Evolutionary conservation across 2,329 filamentous ascomycete genomes (phyloP).

Genomic region (Talaromyces sp.): DNA sequence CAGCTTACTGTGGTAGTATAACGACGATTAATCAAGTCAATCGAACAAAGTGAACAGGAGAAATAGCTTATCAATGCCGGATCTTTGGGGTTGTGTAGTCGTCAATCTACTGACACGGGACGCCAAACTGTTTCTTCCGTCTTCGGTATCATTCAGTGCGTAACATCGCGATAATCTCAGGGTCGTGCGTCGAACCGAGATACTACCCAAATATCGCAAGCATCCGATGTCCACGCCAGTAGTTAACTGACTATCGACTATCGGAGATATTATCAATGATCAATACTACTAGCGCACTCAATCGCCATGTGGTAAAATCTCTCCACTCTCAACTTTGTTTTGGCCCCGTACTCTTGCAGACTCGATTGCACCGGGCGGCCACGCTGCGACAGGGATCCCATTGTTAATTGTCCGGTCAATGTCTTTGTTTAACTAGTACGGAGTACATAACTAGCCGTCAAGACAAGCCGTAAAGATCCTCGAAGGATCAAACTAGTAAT

Average conservation of each 20-base stretch:
- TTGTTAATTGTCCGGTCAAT: not conserved
- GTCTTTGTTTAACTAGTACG: not conserved
- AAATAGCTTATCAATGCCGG: not conserved
- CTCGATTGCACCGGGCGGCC: constrained; percentile 5
- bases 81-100: not conserved
- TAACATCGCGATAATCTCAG: not conserved
- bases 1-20: not conserved
- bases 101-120: no score
- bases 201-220: not conserved
- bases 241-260: no score
- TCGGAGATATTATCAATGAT: not conserved
- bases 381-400: constrained; percentile 12
- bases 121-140: no score
- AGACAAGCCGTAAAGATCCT: no score
- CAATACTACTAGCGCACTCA: not conserved
- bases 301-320: not conserved
- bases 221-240: not conserved
- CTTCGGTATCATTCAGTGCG: not conserved
- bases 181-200: not conserved
- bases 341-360: not conserved
- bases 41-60: no score
- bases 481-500: not conserved
- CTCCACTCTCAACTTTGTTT: not conserved
- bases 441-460: not conserved
- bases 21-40: not conserved